These are phyloP conservation scores for Tilletia indica DNA, from an alignment of 1,284 basidiomycete species.

Conservation along the genomic window DNA sequence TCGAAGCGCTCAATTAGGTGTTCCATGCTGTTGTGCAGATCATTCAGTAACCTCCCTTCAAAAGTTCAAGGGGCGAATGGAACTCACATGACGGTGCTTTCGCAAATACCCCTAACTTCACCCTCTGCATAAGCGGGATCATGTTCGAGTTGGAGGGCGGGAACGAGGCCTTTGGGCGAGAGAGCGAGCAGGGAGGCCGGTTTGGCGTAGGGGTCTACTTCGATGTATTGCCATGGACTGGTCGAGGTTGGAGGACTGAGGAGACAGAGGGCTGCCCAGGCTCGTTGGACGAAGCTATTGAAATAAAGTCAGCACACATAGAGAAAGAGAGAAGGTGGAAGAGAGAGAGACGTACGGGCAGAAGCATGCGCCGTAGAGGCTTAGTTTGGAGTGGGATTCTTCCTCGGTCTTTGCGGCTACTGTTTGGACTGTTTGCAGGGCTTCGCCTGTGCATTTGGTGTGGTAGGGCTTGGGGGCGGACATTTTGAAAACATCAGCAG, in stretches of 20 bases:
- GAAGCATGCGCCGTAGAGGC: slow-evolving; percentile 70
- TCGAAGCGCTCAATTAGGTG: slow-evolving; percentile 69
- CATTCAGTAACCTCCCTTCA: slow-evolving; percentile 48
- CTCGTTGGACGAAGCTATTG: slow-evolving; percentile 62
- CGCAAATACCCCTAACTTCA: slow-evolving; percentile 36
- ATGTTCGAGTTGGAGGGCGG: slow-evolving; percentile 65
- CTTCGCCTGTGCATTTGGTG: slow-evolving; percentile 62
- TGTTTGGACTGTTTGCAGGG: slow-evolving; percentile 63
- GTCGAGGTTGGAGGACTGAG: slow-evolving; percentile 34
- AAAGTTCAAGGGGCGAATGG: slow-evolving; percentile 67
- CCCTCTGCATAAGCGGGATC: neutral
- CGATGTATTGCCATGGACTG: slow-evolving; percentile 58
- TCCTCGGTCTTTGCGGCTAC: slow-evolving; percentile 55
- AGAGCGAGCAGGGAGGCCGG: slow-evolving; percentile 72
- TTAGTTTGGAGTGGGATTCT: slow-evolving; percentile 44
- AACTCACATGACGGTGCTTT: slow-evolving; percentile 42
- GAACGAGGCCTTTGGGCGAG: slow-evolving; percentile 76
- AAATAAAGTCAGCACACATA: neutral
- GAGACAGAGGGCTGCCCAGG: slow-evolving; percentile 68
- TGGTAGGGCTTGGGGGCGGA: slow-evolving; percentile 7
- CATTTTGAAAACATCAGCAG: neutral
- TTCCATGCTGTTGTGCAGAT: slow-evolving; percentile 63
- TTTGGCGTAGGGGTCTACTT: slow-evolving; percentile 79
- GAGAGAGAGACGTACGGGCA: slow-evolving; percentile 61
- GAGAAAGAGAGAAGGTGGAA: neutral